These are phyloP conservation scores for Acmispon strigosus DNA, from an alignment of 306 rosid genomes.

Conservation along the genomic window DNA sequence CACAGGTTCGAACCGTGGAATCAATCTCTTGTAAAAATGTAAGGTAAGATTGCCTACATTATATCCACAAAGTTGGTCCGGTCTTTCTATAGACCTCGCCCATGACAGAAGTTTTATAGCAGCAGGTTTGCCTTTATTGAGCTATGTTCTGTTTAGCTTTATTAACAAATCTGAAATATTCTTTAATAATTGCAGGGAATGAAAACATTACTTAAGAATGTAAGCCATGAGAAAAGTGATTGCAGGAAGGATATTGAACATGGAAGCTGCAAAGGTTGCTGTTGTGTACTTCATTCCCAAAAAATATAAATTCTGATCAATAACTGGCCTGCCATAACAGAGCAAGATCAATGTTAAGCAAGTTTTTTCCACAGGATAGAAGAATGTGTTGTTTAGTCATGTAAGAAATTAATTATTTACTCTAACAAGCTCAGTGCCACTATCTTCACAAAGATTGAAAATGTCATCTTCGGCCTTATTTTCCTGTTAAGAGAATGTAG, in stretches of 20 bases:
- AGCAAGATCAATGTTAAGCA: neutral
- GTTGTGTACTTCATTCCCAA: conserved; percentile 93
- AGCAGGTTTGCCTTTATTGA: too few species aligned
- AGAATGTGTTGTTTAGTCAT: neutral
- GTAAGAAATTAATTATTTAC: conserved; percentile 31
- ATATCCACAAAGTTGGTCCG: too few species aligned
- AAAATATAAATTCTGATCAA: conserved; percentile 79
- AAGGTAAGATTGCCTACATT: too few species aligned
- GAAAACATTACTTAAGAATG: conserved; percentile 44
- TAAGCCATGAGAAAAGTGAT: conserved; percentile 84
- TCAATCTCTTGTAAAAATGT: too few species aligned
- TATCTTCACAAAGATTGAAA: conserved; percentile 61
- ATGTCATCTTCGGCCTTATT: conserved; percentile 86
- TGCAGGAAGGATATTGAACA: conserved; percentile 87
- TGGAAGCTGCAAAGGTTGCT: conserved; percentile 92
- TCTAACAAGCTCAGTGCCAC: conserved; percentile 66
- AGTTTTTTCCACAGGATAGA: neutral
- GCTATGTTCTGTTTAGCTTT: neutral
- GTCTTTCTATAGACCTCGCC: too few species aligned
- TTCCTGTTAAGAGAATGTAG: conserved; percentile 48
- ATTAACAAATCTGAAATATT: neutral
- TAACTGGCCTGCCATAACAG: conserved; percentile 65
- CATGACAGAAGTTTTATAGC: too few species aligned
- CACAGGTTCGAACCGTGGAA: too few species aligned
- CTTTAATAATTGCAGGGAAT: neutral